A percentile compares a stretch with the other conserved stretches of the same genome.
Conservation (phyloP, 805 yeast genomes). For the Wickerhamomyces tratensis region DNA sequence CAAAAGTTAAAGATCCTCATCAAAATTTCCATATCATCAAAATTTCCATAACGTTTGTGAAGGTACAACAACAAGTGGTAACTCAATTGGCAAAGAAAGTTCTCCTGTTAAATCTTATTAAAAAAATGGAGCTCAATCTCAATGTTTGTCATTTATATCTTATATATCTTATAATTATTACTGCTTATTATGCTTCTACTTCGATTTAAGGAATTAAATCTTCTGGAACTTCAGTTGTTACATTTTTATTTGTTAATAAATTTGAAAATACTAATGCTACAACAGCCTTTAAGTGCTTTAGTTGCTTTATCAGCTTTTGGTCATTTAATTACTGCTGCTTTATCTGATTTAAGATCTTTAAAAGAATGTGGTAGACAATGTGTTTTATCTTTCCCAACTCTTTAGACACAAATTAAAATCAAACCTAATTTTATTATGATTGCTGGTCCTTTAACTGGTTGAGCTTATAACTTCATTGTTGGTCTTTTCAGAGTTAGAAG, state of each 20-base stretch:
- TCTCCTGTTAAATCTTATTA: slow-evolving; percentile 19
- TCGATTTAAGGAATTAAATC: slow-evolving; percentile 17
- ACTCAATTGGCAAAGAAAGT: slow-evolving; percentile 29
- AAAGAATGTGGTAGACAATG: slow-evolving; percentile 45
- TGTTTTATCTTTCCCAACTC: slow-evolving; percentile 32
- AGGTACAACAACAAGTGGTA: slow-evolving; percentile 31
- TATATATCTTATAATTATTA: slow-evolving; percentile 24
- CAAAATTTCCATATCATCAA: slow-evolving; percentile 21
- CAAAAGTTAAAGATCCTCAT: slow-evolving; percentile 23
- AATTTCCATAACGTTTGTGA: slow-evolving; percentile 28
- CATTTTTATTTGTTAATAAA: slow-evolving; percentile 21
- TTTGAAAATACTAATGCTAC: slow-evolving; percentile 28
- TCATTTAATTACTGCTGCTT: slow-evolving; percentile 37
- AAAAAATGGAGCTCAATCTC: slow-evolving; percentile 22
- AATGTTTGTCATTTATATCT: slow-evolving; percentile 21
- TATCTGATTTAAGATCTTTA: slow-evolving; percentile 39
- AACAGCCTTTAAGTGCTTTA: slow-evolving; percentile 34
- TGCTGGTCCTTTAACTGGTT: slow-evolving; percentile 37
- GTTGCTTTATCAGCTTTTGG: slow-evolving; percentile 41
- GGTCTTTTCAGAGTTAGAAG: slow-evolving; percentile 52
- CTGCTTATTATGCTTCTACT: slow-evolving; percentile 26
- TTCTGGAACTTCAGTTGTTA: slow-evolving; percentile 23
- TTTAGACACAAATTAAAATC: slow-evolving; percentile 33
- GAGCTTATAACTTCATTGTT: slow-evolving; percentile 36
- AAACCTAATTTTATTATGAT: slow-evolving; percentile 56